Evolutionary conservation across 2,329 filamentous ascomycete genomes (phyloP).

Genomic region (Fusarium tuaranense): DNA sequence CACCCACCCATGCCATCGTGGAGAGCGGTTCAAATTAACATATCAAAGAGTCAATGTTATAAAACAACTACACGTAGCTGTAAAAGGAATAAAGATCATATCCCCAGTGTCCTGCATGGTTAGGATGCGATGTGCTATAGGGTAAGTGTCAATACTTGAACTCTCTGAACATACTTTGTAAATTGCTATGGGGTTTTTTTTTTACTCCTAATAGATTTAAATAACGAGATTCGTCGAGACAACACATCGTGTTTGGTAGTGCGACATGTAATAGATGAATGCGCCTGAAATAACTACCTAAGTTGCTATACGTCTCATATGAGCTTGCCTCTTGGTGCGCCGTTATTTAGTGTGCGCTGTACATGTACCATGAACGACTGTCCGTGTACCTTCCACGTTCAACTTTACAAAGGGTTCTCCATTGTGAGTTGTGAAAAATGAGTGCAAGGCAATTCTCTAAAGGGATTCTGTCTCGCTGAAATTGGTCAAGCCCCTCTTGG

Average conservation of each 20-base stretch:
- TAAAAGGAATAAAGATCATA: neutral
- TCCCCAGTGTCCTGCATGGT: neutral
- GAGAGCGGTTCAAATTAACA: neutral
- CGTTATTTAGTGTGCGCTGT: neutral
- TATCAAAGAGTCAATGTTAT: neutral
- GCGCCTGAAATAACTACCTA: no score
- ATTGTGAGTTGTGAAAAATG: neutral
- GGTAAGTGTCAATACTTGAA: neutral
- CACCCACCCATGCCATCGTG: neutral
- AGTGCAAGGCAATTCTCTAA: neutral
- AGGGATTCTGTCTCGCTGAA: neutral
- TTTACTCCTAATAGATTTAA: no score
- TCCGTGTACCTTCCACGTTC: neutral
- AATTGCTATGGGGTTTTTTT: no score
- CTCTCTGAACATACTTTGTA: neutral
- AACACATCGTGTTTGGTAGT: no score
- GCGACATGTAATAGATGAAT: no score
- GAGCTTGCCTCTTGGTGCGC: neutral
- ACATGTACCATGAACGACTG: neutral
- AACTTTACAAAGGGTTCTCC: neutral
- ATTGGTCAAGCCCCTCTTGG: neutral
- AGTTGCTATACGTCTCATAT: neutral
- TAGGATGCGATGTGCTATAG: neutral
- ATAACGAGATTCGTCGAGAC: no score
- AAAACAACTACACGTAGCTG: neutral